Evolutionary conservation across 2,329 filamentous ascomycete species (phyloP).

Genomic region (Exophiala oligosperma): DNA sequence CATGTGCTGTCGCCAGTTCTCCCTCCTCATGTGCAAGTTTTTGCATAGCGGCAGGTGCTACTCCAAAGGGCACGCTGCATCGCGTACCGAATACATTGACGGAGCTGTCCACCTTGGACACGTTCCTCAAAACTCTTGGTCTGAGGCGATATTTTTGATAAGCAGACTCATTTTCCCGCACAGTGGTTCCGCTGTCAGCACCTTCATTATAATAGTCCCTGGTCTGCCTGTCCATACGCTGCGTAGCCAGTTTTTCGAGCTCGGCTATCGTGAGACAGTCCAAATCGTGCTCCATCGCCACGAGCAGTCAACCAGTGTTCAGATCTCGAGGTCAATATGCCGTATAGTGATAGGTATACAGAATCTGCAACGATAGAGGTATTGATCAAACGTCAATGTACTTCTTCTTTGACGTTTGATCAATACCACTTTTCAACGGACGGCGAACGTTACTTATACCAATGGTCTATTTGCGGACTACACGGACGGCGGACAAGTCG

Average conservation of each 20-base stretch:
- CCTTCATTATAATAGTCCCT: conserved; percentile 56
- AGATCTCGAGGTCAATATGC: too few relatives aligned
- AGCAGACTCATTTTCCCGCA: conserved; percentile 27
- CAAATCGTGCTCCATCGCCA: conserved; percentile 32
- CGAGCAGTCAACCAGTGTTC: too few relatives aligned
- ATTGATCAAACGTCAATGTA: too few relatives aligned
- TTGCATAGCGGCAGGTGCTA: conserved; percentile 54
- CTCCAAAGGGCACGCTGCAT: conserved; percentile 48
- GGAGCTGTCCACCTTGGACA: conserved; percentile 38
- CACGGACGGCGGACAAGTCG: too few relatives aligned
- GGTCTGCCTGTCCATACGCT: conserved; percentile 31
- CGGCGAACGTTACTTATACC: too few relatives aligned
- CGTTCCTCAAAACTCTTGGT: conserved; percentile 40
- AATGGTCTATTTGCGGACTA: too few relatives aligned
- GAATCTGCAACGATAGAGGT: too few relatives aligned
- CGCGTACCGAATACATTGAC: conserved; percentile 44
- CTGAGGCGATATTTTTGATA: conserved; percentile 38
- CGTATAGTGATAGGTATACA: too few relatives aligned
- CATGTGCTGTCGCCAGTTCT: conserved; percentile 49
- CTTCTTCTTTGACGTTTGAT: too few relatives aligned
- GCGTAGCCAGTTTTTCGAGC: conserved; percentile 39
- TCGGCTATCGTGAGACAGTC: conserved; percentile 45
- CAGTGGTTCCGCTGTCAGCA: conserved; percentile 38
- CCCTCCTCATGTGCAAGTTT: conserved; percentile 50
- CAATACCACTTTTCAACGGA: too few relatives aligned